Percentiles rank a stretch among this genome's conserved stretches.
Evolutionary conservation across 805 yeast species (phyloP).

Genomic region (Cyberlindnera samutprakarnensis): DNA sequence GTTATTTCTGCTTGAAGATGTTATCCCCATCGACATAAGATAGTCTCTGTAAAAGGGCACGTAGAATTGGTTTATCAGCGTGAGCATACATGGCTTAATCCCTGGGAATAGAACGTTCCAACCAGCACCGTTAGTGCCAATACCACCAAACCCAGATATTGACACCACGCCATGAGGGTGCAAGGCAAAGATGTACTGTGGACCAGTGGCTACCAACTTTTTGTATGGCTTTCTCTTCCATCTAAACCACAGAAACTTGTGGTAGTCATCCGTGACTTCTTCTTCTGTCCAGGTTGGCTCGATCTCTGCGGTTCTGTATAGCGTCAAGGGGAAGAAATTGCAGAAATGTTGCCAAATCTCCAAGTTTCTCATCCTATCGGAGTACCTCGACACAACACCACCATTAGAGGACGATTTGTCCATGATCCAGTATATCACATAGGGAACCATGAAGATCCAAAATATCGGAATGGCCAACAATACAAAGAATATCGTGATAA

Average conservation of each 20-base stretch:
- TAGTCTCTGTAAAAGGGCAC: slow-evolving; percentile 87
- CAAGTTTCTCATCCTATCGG: slow-evolving; percentile 47
- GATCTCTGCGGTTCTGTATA: slow-evolving; percentile 61
- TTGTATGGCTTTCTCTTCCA: slow-evolving; percentile 20
- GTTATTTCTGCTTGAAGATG: slow-evolving; percentile 74
- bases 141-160: slow-evolving; percentile 79
- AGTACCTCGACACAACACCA: slow-evolving; percentile 47
- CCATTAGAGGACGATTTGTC: slow-evolving; percentile 78
- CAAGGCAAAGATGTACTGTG: slow-evolving; percentile 80
- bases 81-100: slow-evolving; percentile 67
- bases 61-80: slow-evolving; percentile 75
- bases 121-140: slow-evolving; percentile 76
- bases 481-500: slow-evolving; percentile 47
- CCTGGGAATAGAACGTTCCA: slow-evolving; percentile 74
- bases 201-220: slow-evolving; percentile 43
- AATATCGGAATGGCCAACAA: slow-evolving; percentile 49
- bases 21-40: slow-evolving; percentile 68
- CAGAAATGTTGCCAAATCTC: slow-evolving; percentile 66
- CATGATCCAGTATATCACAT: slow-evolving; percentile 47
- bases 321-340: slow-evolving; percentile 69
- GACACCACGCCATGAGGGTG: slow-evolving; percentile 97
- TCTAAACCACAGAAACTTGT: slow-evolving; percentile 13
- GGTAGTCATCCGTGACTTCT: slow-evolving; percentile 15
- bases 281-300: slow-evolving; percentile 60
- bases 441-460: slow-evolving; percentile 66